Percentiles rank a stretch among this genome's conserved stretches.
phyloP scores from a whole-genome alignment of 768 basidiomycete species.

The Trametes maxima region DNA sequence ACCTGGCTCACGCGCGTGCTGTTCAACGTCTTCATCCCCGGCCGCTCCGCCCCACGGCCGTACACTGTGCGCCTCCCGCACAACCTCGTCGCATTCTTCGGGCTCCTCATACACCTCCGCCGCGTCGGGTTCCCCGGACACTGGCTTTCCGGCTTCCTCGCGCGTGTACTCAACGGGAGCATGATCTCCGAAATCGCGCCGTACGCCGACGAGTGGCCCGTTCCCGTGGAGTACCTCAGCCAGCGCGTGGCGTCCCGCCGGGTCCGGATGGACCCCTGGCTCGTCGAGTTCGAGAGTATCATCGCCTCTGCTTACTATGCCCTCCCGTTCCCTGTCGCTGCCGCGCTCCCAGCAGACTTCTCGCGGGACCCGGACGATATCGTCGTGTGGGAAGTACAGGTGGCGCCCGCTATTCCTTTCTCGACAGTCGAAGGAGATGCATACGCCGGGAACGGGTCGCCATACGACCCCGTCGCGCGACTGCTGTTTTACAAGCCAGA shows the following conservation, averaged over 20 bases:
- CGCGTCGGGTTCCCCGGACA: slow-evolving; percentile 40
- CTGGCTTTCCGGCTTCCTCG: slow-evolving; percentile 39
- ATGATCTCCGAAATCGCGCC: slow-evolving; percentile 32
- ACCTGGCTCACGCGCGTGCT: slow-evolving; percentile 40
- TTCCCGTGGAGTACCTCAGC: slow-evolving; percentile 23
- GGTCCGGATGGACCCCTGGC: slow-evolving; percentile 29
- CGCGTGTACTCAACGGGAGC: slow-evolving; percentile 31
- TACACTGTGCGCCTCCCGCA: slow-evolving; percentile 35
- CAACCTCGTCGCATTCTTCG: slow-evolving; percentile 38
- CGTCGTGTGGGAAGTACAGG: slow-evolving; percentile 2
- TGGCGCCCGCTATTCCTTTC: slow-evolving; percentile 1
- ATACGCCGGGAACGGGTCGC: not conserved
- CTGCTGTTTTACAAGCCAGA: slow-evolving; percentile 13
- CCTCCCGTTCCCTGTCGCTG: slow-evolving; percentile 23
- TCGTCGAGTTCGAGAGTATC: slow-evolving; percentile 28
- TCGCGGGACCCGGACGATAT: slow-evolving; percentile 20
- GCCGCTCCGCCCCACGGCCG: slow-evolving; percentile 24
- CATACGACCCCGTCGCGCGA: slow-evolving; percentile 6
- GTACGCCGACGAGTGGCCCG: slow-evolving; percentile 33
- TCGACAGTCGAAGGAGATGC: no score
- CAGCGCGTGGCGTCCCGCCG: slow-evolving; percentile 22
- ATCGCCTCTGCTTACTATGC: slow-evolving; percentile 24
- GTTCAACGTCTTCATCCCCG: slow-evolving; percentile 35
- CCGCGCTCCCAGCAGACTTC: slow-evolving; percentile 18
- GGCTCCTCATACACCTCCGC: slow-evolving; percentile 37